These are phyloP conservation scores for Populus deltoides DNA, from an alignment of 345 rosid genomes.

Conservation along the genomic window DNA sequence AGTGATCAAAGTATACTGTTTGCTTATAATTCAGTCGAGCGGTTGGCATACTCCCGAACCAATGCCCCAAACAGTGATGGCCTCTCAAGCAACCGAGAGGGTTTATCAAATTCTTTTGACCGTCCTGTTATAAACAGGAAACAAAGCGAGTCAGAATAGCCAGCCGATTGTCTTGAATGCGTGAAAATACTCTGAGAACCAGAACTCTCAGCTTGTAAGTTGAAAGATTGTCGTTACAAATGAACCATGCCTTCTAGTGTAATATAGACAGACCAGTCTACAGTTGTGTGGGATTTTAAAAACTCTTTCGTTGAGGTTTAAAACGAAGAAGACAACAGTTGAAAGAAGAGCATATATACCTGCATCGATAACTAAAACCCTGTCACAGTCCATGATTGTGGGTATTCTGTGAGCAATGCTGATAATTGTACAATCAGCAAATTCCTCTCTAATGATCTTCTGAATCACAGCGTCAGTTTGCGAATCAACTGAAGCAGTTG, in stretches of 20 bases:
- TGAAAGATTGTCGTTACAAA: neutral
- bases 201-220: neutral
- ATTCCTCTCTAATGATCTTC: slow-evolving; percentile 85
- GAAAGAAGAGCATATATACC: slow-evolving; percentile 37
- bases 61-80: slow-evolving; percentile 70
- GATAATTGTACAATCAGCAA: slow-evolving; percentile 72
- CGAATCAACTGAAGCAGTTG: slow-evolving; percentile 94
- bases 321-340: neutral
- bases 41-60: slow-evolving; percentile 89
- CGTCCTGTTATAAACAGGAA: slow-evolving; percentile 40
- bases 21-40: slow-evolving; percentile 59
- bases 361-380: slow-evolving; percentile 83
- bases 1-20: neutral
- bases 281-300: neutral
- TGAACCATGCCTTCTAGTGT: neutral
- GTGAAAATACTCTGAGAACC: neutral
- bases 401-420: slow-evolving; percentile 98
- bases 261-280: neutral
- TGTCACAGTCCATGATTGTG: slow-evolving; percentile 92
- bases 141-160: neutral
- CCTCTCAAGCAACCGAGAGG: slow-evolving; percentile 64
- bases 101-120: slow-evolving; percentile 77
- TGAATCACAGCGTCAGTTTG: slow-evolving; percentile 86
- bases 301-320: neutral
- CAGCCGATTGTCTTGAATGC: neutral